phyloP scores from a whole-genome alignment of 768 basidiomycete species.

The Russula abietina region DNA sequence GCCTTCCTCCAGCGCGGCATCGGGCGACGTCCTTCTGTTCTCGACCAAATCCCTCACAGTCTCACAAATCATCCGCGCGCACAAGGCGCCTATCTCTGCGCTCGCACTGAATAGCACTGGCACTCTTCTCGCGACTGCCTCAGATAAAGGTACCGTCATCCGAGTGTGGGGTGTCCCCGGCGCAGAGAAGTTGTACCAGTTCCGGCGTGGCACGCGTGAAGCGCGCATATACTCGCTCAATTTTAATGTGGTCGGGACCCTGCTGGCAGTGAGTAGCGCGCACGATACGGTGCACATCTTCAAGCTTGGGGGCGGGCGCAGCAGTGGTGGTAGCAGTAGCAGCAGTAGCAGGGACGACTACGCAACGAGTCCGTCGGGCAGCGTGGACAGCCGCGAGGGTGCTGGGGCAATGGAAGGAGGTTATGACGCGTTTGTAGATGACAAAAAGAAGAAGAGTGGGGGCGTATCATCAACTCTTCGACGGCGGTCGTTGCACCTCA shows the following conservation, averaged over 20 bases:
- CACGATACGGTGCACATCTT: constrained; percentile 97
- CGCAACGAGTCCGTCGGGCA: constrained; percentile 57
- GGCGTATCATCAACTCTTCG: constrained; percentile 60
- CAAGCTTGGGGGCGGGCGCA: constrained; percentile 54
- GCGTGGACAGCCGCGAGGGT: constrained; percentile 58
- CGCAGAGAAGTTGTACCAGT: constrained; percentile 93
- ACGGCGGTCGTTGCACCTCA: constrained; percentile 66
- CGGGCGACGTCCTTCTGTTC: constrained; percentile 91
- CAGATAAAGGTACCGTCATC: constrained; percentile 95
- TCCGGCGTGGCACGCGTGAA: constrained; percentile 83
- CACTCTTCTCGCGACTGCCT: constrained; percentile 86
- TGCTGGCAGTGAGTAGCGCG: constrained; percentile 88
- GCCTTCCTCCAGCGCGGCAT: constrained; percentile 35
- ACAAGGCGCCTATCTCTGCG: constrained; percentile 88
- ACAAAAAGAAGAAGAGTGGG: constrained; percentile 49
- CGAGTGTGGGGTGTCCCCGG: constrained; percentile 88
- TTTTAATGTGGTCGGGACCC: constrained; percentile 76
- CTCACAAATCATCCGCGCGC: constrained; percentile 94
- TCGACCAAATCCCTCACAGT: constrained; percentile 88
- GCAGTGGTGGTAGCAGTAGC: constrained; percentile 22
- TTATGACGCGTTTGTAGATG: constrained; percentile 82
- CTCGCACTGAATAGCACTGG: constrained; percentile 82
- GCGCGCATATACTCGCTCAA: constrained; percentile 78
- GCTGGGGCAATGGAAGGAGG: constrained; percentile 60
- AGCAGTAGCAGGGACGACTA: constrained; percentile 28